phyloP scores from a whole-genome alignment of 2,329 filamentous ascomycete genomes.

The Harringtonia aguacate region DNA sequence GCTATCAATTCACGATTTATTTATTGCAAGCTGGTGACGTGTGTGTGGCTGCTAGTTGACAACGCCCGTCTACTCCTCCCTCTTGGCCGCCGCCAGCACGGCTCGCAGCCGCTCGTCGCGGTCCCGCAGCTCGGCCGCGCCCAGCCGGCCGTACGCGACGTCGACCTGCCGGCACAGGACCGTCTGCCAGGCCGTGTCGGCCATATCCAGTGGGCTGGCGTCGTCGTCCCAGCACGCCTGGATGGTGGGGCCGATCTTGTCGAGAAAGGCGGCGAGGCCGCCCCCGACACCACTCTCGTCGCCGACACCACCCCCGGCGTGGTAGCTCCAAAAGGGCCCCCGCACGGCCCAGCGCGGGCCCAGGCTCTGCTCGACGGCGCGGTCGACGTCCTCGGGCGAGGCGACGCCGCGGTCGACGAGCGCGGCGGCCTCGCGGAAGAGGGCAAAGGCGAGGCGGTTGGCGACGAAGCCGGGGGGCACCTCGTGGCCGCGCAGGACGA shows the following conservation, averaged over 20 bases:
- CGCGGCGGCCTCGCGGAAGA: conserved; percentile 24
- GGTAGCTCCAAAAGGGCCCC: conserved; percentile 6
- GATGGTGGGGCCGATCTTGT: not conserved
- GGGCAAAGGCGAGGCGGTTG: conserved; percentile 31
- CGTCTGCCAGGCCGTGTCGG: not conserved
- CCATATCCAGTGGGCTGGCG: not conserved
- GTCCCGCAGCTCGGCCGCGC: not conserved
- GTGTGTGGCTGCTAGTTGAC: no score
- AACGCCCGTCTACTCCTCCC: not conserved
- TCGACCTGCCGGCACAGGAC: not conserved
- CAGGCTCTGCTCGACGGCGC: conserved; percentile 4
- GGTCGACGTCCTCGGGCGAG: conserved; percentile 17
- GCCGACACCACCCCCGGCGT: conserved; percentile 4
- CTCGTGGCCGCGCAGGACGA: conserved; percentile 28
- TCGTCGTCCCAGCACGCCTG: not conserved
- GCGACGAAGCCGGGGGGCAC: conserved; percentile 27
- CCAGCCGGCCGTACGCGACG: not conserved
- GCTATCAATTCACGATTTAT: no score
- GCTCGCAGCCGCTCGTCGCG: not conserved
- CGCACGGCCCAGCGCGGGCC: conserved; percentile 7
- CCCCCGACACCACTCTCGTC: conserved; percentile 4
- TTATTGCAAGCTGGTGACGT: no score
- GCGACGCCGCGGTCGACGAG: conserved; percentile 21
- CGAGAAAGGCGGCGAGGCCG: no score
- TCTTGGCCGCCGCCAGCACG: not conserved